phyloP scores from a whole-genome alignment of 768 basidiomycete genomes.

The Pleurotus pulmonarius region DNA sequence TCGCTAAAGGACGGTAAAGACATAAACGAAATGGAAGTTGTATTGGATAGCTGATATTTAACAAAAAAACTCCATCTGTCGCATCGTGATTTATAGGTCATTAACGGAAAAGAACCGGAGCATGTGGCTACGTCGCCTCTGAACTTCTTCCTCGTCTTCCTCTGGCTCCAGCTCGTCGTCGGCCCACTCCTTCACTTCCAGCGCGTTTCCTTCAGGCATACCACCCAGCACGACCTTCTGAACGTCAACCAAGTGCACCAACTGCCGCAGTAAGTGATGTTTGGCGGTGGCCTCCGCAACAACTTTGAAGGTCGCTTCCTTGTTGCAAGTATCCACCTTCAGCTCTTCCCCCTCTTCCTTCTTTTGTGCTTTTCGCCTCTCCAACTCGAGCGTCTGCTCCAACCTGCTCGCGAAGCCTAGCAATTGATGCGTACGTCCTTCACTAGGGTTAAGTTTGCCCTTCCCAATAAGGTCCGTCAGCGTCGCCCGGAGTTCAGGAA shows the following conservation, averaged over 20 bases:
- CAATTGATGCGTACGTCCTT: constrained; percentile 18
- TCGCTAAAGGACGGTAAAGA: constrained; percentile 13
- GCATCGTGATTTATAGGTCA: neutral
- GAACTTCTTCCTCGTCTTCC: constrained; percentile 10
- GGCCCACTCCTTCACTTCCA: constrained; percentile 6
- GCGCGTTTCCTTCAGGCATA: constrained; percentile 13
- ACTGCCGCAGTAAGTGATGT: constrained; percentile 16
- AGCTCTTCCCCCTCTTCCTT: constrained; percentile 6
- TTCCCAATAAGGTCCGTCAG: constrained; percentile 18
- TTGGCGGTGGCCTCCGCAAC: constrained; percentile 15
- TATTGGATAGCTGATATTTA: constrained; percentile 34
- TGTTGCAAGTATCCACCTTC: constrained; percentile 10
- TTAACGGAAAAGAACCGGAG: neutral
- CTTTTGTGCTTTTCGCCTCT: constrained; percentile 14
- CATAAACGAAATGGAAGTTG: constrained; percentile 74
- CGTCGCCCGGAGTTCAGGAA: constrained; percentile 20
- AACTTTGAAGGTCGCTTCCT: constrained; percentile 15
- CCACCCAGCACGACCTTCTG: constrained; percentile 29
- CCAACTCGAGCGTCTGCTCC: constrained; percentile 21
- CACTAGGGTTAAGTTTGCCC: constrained; percentile 20
- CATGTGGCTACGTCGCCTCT: constrained; percentile 7
- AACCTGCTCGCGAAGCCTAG: constrained; percentile 23
- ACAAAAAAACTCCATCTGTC: neutral
- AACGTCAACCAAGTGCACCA: constrained; percentile 34
- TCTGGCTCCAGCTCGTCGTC: constrained; percentile 15